Evolutionary conservation across 805 yeast genomes (phyloP).

Genomic region (Aciculoconidium aculeatum): DNA sequence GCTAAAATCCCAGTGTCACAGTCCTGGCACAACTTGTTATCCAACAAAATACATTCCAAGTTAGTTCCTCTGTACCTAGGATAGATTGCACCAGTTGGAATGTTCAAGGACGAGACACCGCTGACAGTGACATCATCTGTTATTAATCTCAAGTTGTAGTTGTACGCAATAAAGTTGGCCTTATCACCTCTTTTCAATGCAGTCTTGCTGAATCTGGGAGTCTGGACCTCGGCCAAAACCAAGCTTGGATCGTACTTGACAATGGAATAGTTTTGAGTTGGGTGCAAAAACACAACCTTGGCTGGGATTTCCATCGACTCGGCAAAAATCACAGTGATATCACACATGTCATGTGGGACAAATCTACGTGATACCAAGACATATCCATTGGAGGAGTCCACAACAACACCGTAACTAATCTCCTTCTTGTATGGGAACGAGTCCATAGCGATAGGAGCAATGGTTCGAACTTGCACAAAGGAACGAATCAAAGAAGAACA

Average conservation of each 20-base stretch:
- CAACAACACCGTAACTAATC: conserved; percentile 69
- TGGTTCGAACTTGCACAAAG: conserved; percentile 64
- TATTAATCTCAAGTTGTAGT: conserved; percentile 60
- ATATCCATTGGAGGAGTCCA: conserved; percentile 76
- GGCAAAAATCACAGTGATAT: conserved; percentile 73
- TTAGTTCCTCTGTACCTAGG: conserved; percentile 87
- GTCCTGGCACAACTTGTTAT: conserved; percentile 63
- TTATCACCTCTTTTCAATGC: conserved; percentile 72
- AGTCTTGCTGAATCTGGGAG: conserved; percentile 54
- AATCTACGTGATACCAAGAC: conserved; percentile 71
- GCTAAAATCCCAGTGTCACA: conserved; percentile 78
- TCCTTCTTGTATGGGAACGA: conserved; percentile 60
- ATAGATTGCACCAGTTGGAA: conserved; percentile 59
- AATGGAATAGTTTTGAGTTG: conserved; percentile 80
- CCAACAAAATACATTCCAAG: conserved; percentile 69
- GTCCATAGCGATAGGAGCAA: conserved; percentile 68
- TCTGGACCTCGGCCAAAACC: conserved; percentile 61
- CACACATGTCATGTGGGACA: conserved; percentile 80
- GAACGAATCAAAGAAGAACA: conserved; percentile 58
- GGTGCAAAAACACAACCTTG: conserved; percentile 76
- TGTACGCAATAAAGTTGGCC: conserved; percentile 75
- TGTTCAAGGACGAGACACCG: conserved; percentile 66
- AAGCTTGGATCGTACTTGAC: conserved; percentile 74
- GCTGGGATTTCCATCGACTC: conserved; percentile 81
- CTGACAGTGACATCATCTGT: conserved; percentile 72